Evolutionary conservation across 2,329 filamentous ascomycete species (phyloP).

Genomic region (Pseudogymnoascus sp.): DNA sequence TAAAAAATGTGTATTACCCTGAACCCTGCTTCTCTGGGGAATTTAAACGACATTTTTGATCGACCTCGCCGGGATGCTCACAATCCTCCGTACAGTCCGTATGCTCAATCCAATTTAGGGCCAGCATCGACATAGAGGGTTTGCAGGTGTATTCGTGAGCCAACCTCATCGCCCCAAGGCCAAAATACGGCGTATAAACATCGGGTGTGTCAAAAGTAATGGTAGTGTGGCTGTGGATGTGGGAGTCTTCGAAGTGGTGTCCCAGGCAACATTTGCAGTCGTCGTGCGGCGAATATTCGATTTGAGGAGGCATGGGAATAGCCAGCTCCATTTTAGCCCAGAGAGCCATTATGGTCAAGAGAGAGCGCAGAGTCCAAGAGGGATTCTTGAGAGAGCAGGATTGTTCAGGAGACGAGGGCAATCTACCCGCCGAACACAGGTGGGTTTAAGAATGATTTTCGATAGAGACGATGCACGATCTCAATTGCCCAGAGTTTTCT

Average conservation of each 20-base stretch:
- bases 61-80: background rate
- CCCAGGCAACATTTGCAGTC: background rate
- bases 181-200: background rate
- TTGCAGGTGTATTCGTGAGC: background rate
- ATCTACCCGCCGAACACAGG: background rate
- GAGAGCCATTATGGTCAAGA: no score
- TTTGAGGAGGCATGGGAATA: background rate
- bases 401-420: background rate
- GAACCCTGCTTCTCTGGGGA: background rate
- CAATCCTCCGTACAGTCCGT: background rate
- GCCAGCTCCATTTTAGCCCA: background rate
- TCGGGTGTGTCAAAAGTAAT: background rate
- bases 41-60: background rate
- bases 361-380: background rate
- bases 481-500: background rate
- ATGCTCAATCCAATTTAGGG: background rate
- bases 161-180: background rate
- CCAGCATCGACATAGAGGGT: background rate
- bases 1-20: background rate
- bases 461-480: background rate
- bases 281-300: fast-evolving
- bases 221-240: background rate
- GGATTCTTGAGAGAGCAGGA: background rate
- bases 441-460: background rate
- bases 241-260: background rate